Evolutionary conservation across 2,329 filamentous ascomycete species (phyloP), one percentile per base, ranked within the genome.

Genomic region (Atkinsonella hypoxylon): DNA sequence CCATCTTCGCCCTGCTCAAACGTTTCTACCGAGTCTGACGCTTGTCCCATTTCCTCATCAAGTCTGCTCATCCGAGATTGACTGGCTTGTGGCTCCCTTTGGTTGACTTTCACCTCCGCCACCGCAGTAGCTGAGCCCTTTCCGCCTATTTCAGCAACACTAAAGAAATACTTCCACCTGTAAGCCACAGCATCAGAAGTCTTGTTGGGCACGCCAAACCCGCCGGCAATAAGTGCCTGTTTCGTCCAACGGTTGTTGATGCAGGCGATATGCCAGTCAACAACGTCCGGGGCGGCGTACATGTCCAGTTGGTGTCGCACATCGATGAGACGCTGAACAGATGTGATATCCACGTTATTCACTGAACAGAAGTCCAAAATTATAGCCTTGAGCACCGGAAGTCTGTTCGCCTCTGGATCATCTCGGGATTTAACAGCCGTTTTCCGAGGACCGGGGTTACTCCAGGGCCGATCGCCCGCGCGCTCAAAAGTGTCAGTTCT

Each of bases 181-280:
- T 79, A 75, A 58, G 79, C 77, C 7, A 73, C 66, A 1, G 70
- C 74, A 17, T 61, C 58, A 5, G 54, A 53, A 7, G 64, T 65
- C 13, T 72, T 73, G 1, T 81, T 80, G 2, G 89, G 89, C 63
- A 85, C 89, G 1, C 91, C 91, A 61, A 97, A 97, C 12, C 91
- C 91, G 22, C 86, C 91, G 2, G 87, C 81, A 4, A 84, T 85
- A 42, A 97, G 81, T 4, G 88, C 90, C 32, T 89, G 85, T 72
- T 95, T 95, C 22, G 89, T 91, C 91, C 91, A 96, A 45, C 62
- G 57, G 72, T 93, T 96, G 70, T 84, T 89, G 70, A 97, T 86
- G 67, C 83, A 85, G n/a, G 90, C 88, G 56, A 97, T 84, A 67
- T 97, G 93, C 90, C 91, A 97, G 64, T 96, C 89, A 4, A 97